Percentiles rank a stretch among this genome's conserved stretches.
These are phyloP conservation scores for Pulveroboletus sp. DNA, from an alignment of 768 basidiomycete species.

Conservation along the genomic window DNA sequence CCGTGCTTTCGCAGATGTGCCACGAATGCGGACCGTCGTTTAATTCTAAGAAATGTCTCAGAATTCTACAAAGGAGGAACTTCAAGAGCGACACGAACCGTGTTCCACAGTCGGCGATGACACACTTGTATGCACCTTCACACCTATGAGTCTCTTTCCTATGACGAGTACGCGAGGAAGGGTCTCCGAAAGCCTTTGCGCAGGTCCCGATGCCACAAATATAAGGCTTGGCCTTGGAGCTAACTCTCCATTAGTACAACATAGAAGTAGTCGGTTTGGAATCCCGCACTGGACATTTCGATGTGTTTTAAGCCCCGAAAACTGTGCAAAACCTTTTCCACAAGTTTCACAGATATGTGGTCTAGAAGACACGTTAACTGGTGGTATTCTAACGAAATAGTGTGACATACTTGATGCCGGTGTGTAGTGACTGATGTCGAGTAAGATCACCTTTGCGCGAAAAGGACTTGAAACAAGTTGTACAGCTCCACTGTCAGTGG, in stretches of 20 bases:
- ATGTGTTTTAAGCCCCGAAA: slow-evolving; percentile 58
- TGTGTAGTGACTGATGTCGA: slow-evolving; percentile 51
- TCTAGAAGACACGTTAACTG: slow-evolving; percentile 31
- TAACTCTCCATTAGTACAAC: slow-evolving; percentile 23
- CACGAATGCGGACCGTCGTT: slow-evolving; percentile 55
- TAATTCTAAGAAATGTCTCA: slow-evolving; percentile 42
- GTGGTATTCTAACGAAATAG: neutral
- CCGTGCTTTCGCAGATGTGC: slow-evolving; percentile 52
- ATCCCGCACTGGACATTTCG: slow-evolving; percentile 57
- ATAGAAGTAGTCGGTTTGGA: neutral
- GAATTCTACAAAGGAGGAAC: neutral
- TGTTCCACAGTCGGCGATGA: slow-evolving; percentile 41
- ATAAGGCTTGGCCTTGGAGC: slow-evolving; percentile 50
- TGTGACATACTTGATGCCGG: slow-evolving; percentile 41
- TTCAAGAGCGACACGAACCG: slow-evolving; percentile 30
- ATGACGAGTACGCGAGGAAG: slow-evolving; percentile 65
- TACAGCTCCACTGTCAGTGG: slow-evolving; percentile 35
- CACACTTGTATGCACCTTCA: slow-evolving; percentile 43
- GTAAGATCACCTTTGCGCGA: slow-evolving; percentile 54
- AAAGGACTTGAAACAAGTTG: slow-evolving; percentile 47
- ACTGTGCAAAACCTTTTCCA: slow-evolving; percentile 53
- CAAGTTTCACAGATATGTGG: slow-evolving; percentile 50
- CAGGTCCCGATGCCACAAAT: slow-evolving; percentile 47
- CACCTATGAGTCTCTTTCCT: slow-evolving; percentile 52
- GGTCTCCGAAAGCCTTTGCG: slow-evolving; percentile 54